Conservation (phyloP, 192 early-diverging fungal genomes). For the Coemansia sp. region DNA sequence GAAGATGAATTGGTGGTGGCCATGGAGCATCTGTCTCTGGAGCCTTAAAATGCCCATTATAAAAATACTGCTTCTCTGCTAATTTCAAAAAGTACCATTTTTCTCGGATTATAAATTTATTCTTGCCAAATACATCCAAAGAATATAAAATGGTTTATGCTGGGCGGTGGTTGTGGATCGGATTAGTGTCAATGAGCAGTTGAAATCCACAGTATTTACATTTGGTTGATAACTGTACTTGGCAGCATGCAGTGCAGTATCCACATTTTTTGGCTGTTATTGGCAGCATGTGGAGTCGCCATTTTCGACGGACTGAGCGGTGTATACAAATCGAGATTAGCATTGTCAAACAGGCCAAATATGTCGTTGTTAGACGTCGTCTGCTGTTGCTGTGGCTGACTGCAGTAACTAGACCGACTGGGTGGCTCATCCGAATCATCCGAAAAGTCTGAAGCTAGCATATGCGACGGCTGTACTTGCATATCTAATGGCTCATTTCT, state of each 20-base stretch:
- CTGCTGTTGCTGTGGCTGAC: background rate
- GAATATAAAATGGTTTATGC: background rate
- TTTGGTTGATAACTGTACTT: background rate
- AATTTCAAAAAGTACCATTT: too few species aligned
- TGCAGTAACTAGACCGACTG: background rate
- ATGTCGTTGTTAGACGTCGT: background rate
- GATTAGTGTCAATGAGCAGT: background rate
- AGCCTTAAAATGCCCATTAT: background rate
- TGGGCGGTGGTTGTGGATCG: background rate
- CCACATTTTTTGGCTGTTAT: too few species aligned
- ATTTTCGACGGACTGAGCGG: conserved; percentile 24
- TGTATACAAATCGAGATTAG: conserved; percentile 8
- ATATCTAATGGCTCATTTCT: background rate
- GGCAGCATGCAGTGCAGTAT: too few species aligned
- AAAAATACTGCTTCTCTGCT: background rate
- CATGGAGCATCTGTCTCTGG: conserved; percentile 20
- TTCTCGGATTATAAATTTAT: background rate
- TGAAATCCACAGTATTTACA: too few species aligned
- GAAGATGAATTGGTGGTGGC: conserved; percentile 23
- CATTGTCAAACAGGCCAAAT: conserved; percentile 8
- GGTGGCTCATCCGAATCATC: background rate
- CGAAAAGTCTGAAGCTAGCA: conserved; percentile 47
- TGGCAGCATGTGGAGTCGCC: background rate
- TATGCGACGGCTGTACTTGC: background rate
- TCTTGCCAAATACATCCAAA: background rate